Evolutionary conservation across 2,329 filamentous ascomycete genomes (phyloP).

Genomic region (Fusarium setosum): DNA sequence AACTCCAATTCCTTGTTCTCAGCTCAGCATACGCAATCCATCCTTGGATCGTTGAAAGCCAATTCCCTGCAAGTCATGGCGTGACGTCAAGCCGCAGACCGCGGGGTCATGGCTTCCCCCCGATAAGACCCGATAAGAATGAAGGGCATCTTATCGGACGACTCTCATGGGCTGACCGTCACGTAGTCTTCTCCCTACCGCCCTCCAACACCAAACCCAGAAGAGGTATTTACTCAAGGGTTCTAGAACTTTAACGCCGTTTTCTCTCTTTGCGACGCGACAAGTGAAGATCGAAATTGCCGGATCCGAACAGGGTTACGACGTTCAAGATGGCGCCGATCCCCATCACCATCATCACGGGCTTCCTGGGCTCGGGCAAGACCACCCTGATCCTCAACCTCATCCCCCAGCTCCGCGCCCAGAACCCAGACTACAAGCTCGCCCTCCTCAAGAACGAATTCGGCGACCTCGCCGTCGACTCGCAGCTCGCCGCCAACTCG

Average conservation of each 20-base stretch:
- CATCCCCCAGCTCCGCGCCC: slow-evolving; percentile 85
- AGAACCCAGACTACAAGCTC: slow-evolving; percentile 81
- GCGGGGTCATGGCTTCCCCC: slow-evolving; percentile 20
- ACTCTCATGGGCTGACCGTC: slow-evolving; percentile 38
- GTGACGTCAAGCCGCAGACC: slow-evolving; percentile 39
- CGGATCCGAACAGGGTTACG: too few relatives aligned
- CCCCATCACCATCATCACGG: slow-evolving; percentile 94
- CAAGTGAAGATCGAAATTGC: not conserved
- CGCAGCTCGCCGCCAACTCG: slow-evolving; percentile 84
- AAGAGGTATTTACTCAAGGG: slow-evolving; percentile 39
- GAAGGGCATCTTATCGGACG: slow-evolving; percentile 38
- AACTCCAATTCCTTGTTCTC: slow-evolving; percentile 25
- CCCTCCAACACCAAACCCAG: not conserved
- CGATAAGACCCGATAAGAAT: slow-evolving; percentile 39
- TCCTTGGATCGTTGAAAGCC: slow-evolving; percentile 28
- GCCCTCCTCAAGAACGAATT: slow-evolving; percentile 99
- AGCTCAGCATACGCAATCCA: slow-evolving; percentile 39
- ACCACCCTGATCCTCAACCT: slow-evolving; percentile 96
- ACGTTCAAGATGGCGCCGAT: slow-evolving; percentile 75
- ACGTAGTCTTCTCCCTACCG: slow-evolving; percentile 13
- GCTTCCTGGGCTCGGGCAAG: slow-evolving; percentile 96
- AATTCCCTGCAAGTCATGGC: slow-evolving; percentile 6
- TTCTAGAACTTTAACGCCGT: slow-evolving; percentile 8
- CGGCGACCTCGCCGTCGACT: slow-evolving; percentile 93
- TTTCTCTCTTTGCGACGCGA: not conserved